Conservation (phyloP, 2,329 filamentous ascomycete species). For the Penicillium janthinellum region DNA sequence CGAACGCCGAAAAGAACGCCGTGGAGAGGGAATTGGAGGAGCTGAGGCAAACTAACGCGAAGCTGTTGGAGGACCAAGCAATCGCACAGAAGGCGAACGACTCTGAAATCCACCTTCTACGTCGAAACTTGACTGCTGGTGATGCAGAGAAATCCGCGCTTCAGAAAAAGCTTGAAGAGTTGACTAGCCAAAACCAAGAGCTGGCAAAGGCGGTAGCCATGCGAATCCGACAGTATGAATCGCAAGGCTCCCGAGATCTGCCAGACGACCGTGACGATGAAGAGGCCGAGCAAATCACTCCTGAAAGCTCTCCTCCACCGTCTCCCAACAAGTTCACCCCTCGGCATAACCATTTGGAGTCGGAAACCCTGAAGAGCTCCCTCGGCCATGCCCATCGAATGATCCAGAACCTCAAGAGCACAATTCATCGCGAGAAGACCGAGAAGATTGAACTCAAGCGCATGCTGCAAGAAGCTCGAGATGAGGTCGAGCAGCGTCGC, state of each 20-base stretch:
- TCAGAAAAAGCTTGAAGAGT: slow-evolving; percentile 83
- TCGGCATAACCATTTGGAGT: slow-evolving; percentile 86
- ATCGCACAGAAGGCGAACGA: slow-evolving; percentile 80
- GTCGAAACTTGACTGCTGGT: slow-evolving; percentile 74
- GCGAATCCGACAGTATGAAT: slow-evolving; percentile 68
- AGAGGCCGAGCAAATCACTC: slow-evolving; percentile 70
- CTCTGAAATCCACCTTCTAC: slow-evolving; percentile 80
- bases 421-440: slow-evolving; percentile 96
- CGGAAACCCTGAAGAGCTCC: slow-evolving; percentile 92
- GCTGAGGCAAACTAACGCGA: slow-evolving; percentile 75
- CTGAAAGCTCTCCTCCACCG: slow-evolving; percentile 85
- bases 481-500: slow-evolving; percentile 77
- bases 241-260: slow-evolving; percentile 60
- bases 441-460: slow-evolving; percentile 95
- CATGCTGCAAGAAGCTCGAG: slow-evolving; percentile 90
- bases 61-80: slow-evolving; percentile 77
- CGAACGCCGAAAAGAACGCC: slow-evolving; percentile 73
- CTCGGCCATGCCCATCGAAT: slow-evolving; percentile 93
- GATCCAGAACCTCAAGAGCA: slow-evolving; percentile 92
- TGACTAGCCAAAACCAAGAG: slow-evolving; percentile 87
- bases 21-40: slow-evolving; percentile 90
- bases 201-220: slow-evolving; percentile 80
- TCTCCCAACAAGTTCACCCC: slow-evolving; percentile 92
- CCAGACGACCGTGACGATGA: slow-evolving; percentile 67
- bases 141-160: slow-evolving; percentile 78